Base-by-base conservation (phyloP, 768 basidiomycete genomes). In the Cystobasidium onofrii region DNA sequence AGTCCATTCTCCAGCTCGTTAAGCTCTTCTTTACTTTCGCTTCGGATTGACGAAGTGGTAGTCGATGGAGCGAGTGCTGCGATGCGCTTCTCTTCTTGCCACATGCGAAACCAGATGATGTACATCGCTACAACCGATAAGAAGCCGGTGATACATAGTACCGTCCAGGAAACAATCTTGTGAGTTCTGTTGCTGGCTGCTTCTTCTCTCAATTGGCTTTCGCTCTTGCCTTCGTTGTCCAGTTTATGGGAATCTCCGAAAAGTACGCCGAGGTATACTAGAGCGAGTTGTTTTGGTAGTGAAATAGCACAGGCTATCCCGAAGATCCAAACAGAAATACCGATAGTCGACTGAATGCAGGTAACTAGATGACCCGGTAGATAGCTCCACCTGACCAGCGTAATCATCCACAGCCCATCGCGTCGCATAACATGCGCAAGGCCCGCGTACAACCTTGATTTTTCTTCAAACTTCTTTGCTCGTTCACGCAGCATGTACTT, bases 101-200 rank as follows among this genome's bases (percentile, higher is more conserved):
- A 67, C 23, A 67, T 67, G 4, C 65, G 41, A 46, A 67, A 67
- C 65, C 65, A 67, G n/a, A 67, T 67, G 50, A 67, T 43, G 27
- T 67, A 67, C 41, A 67, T 25, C 9, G 50, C 65, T 10, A 67
- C 46, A 12, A 67, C 41, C 17, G 65, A 43, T n/a, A 52, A 20
- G 18, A 36, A 67, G 44, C 65, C 65, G 3, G 65, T 67, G 44
- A 67, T 46, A 36, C 65, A 67, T 4, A 67, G 65, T 12, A 67
- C 65, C 10, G 50, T 46, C 65, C 65, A 67, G 18, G 65, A 46
- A 2, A 67, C 65, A 23, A 67, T 54, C 13, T 36, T 67, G 50
- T 67, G 65, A 10, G 20, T 46, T 3, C 4, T 36, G 20, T 46
- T 54, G 50, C 65, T 67, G 15, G 6, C 65, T 67, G 43, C 50